phyloP scores from a whole-genome alignment of 2,329 filamentous ascomycete species.

The Periconia sp. region DNA sequence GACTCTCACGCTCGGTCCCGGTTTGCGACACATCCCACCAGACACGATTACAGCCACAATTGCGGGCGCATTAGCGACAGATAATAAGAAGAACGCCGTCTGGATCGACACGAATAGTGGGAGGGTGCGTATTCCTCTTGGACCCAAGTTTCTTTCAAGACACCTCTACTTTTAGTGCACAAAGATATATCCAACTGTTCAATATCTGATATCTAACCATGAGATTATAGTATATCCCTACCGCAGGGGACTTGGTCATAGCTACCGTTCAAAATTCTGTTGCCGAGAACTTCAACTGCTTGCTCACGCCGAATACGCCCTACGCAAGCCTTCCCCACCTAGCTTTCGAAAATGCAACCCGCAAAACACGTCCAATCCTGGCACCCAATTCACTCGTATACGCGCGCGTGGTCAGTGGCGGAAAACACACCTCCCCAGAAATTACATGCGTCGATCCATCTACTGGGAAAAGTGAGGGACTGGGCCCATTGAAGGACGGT shows the following conservation, averaged over 20 bases:
- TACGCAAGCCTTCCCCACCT: slow-evolving; percentile 77
- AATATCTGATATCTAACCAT: slow-evolving; percentile 31
- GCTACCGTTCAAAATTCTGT: slow-evolving; percentile 78
- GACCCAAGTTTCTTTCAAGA: not conserved
- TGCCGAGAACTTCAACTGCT: slow-evolving; percentile 77
- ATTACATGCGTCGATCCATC: slow-evolving; percentile 84
- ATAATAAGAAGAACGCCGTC: slow-evolving; percentile 73
- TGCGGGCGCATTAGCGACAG: slow-evolving; percentile 66
- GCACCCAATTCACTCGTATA: slow-evolving; percentile 79
- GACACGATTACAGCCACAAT: slow-evolving; percentile 70
- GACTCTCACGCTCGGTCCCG: slow-evolving; percentile 79
- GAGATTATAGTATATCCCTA: slow-evolving; percentile 69
- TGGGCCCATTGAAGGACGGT: slow-evolving; percentile 80
- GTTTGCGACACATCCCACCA: slow-evolving; percentile 80
- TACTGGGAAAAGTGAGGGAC: slow-evolving; percentile 84
- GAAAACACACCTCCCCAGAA: slow-evolving; percentile 72
- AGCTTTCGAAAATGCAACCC: slow-evolving; percentile 89
- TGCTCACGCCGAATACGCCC: slow-evolving; percentile 65
- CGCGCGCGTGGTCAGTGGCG: slow-evolving; percentile 74
- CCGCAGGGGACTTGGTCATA: slow-evolving; percentile 82
- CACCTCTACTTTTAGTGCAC: not conserved
- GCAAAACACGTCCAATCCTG: slow-evolving; percentile 85
- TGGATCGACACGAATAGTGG: slow-evolving; percentile 74
- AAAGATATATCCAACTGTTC: not conserved
- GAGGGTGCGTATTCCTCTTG: slow-evolving; percentile 52